Base-by-base conservation (phyloP, 345 rosid genomes). In the Bruguiera gymnorhiza region DNA sequence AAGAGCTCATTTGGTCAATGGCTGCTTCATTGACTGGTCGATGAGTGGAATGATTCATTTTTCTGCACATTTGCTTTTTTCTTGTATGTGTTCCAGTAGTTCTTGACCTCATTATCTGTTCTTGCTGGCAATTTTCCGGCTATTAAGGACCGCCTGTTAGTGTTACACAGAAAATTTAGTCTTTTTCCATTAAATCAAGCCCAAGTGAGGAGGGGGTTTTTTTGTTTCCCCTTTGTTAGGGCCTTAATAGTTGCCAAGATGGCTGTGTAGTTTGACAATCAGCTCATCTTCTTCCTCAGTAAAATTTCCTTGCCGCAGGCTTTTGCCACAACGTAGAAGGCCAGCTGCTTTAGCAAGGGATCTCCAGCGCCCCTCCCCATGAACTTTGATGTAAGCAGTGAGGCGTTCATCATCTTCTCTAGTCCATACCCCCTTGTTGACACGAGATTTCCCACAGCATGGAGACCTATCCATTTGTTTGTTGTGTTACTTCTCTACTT, bases 381-480 rank as follows among this genome's bases (percentile, higher is more conserved):
- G 70, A 52, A 73, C 76, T 69, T 72, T 62, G 37, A 79, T 75
- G 46, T 75, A 43, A 31, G 73, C 65, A 39, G 68, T 68, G 19
- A 79, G 73, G 7, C 76, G 73, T 27, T 63, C 73, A 46, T 79
- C 79, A 68, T 75, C 79, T 60, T 79, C 68, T 64, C 59, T 67
- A 20, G 82, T 74, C 79, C 82, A 79, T 59, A 79, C 74, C 20
- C 82, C 82, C 72, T 75, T 75, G 76, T 79, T 79, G 43, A 74
- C 75, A 62, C 68, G 82, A 30, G 70, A 76, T 68, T 68, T 79
- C 71, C 75, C 82, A 27, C 82, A 75, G 60, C 79, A 75, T 0
- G 82, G 82, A 48, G 79, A 71, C 66, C 82, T 67, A 1, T 76
- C 82, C 82, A 71, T 79, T 6, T 29, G 24, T 52, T 23, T 43